These are phyloP conservation scores for Saccharomycopsis selenospora DNA, from an alignment of 805 yeast genomes.

Conservation along the genomic window DNA sequence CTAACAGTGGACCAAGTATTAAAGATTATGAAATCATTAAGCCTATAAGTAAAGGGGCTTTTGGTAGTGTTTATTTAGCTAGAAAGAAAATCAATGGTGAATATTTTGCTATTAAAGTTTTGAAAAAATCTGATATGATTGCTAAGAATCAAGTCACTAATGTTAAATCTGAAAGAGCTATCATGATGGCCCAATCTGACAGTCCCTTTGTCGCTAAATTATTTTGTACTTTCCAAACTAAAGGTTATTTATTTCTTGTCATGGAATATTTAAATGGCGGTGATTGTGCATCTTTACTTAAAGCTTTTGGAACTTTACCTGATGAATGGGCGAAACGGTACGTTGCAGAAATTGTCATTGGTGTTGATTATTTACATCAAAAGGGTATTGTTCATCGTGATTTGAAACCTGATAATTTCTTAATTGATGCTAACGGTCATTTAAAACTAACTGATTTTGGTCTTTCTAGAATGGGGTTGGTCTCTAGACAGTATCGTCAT, in stretches of 20 bases:
- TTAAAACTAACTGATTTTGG: conserved; percentile 94
- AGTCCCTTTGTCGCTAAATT: conserved; percentile 89
- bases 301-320: conserved; percentile 75
- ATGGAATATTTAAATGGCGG: conserved; percentile 98
- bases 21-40: conserved; percentile 84
- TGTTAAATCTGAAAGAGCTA: conserved; percentile 91
- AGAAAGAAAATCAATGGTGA: conserved; percentile 84
- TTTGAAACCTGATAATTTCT: conserved; percentile 86
- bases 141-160: conserved; percentile 94
- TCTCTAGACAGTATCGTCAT: conserved; percentile 44
- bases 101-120: conserved; percentile 87
- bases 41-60: conserved; percentile 95
- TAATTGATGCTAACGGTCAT: conserved; percentile 84
- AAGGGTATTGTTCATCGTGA: conserved; percentile 93
- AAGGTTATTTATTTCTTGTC: conserved; percentile 79
- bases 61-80: conserved; percentile 89
- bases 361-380: conserved; percentile 81
- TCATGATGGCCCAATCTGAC: conserved; percentile 95
- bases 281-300: conserved; percentile 81
- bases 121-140: conserved; percentile 91
- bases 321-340: conserved; percentile 82
- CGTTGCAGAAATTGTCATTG: conserved; percentile 83
- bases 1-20: conserved; percentile 53
- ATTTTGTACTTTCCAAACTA: conserved; percentile 81
- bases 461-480: conserved; percentile 78